Percentiles rank a stretch among this genome's conserved stretches.
Evolutionary conservation across 495 filamentous ascomycete species (phyloP).

Genomic region (Aspergillus bridgeri): DNA sequence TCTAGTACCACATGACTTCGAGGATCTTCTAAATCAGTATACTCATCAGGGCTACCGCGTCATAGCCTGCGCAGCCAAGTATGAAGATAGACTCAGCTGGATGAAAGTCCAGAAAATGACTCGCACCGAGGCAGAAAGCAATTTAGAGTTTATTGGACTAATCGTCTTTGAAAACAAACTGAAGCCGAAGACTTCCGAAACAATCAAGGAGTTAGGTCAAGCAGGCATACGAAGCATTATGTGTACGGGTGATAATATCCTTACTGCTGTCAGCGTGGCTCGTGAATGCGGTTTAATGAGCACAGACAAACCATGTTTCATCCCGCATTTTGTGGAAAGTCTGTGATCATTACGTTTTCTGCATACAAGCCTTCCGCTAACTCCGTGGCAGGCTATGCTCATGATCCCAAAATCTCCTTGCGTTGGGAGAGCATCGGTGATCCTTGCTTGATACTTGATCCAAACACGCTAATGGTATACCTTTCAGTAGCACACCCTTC

Average conservation of each 20-base stretch:
- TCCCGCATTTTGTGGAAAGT: slow-evolving; percentile 83
- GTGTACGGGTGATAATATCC: slow-evolving; percentile 98
- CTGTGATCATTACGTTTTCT: slow-evolving; percentile 11
- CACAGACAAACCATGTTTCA: slow-evolving; percentile 78
- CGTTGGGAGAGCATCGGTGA: slow-evolving; percentile 94
- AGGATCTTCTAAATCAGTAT: slow-evolving; percentile 81
- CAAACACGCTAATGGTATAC: slow-evolving; percentile 66
- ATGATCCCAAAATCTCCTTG: slow-evolving; percentile 65
- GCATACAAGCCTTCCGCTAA: slow-evolving; percentile 7
- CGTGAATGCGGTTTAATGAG: slow-evolving; percentile 86
- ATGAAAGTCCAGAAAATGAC: slow-evolving; percentile 92
- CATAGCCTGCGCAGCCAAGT: slow-evolving; percentile 92
- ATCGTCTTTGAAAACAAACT: slow-evolving; percentile 99
- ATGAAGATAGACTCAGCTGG: slow-evolving; percentile 83
- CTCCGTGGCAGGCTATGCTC: slow-evolving; percentile 47
- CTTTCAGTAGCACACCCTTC: background rate
- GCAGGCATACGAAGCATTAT: slow-evolving; percentile 90
- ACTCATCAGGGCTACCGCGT: slow-evolving; percentile 95
- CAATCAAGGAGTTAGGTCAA: slow-evolving; percentile 77
- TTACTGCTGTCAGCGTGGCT: slow-evolving; percentile 95
- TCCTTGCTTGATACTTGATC: slow-evolving; percentile 67
- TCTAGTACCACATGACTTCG: slow-evolving; percentile 80
- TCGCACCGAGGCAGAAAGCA: slow-evolving; percentile 74
- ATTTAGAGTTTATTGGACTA: slow-evolving; percentile 86
- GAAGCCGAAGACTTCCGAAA: slow-evolving; percentile 73